These are phyloP conservation scores for Mrakia gelida DNA, from an alignment of 768 basidiomycete species.

Conservation along the genomic window DNA sequence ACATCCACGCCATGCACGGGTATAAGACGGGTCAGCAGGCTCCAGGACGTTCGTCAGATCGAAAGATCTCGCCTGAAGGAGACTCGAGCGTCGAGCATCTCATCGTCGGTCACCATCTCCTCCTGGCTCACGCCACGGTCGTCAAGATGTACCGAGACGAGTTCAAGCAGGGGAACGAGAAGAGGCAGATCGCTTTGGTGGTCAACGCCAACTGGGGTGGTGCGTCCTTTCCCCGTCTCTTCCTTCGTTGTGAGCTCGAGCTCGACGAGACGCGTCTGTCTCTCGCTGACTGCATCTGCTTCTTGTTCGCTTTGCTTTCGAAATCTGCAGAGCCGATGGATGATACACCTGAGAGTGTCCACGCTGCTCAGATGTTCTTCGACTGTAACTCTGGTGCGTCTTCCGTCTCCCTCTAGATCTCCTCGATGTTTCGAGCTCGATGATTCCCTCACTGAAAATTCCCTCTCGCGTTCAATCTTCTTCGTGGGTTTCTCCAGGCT, in stretches of 20 bases:
- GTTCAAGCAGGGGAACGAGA: conserved; percentile 50
- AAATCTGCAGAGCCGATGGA: background rate
- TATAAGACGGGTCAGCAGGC: conserved; percentile 51
- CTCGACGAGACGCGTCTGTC: background rate
- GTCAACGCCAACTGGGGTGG: conserved; percentile 66
- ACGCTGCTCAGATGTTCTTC: background rate
- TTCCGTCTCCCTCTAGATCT: background rate
- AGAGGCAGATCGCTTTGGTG: conserved; percentile 61
- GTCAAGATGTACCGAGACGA: conserved; percentile 64
- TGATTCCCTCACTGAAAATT: background rate
- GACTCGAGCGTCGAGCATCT: conserved; percentile 38
- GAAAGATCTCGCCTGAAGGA: conserved; percentile 57
- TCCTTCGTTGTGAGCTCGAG: background rate
- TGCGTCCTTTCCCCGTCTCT: background rate
- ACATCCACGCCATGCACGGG: conserved; percentile 14
- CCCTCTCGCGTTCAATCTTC: background rate
- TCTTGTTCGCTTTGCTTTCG: background rate
- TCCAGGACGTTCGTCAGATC: conserved; percentile 64
- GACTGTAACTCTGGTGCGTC: background rate
- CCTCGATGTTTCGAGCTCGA: too few species aligned
- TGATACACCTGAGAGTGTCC: background rate
- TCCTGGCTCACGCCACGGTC: conserved; percentile 65
- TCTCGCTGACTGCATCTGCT: background rate
- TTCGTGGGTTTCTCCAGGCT: background rate
- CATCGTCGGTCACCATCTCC: conserved; percentile 63